Percentiles rank a stretch among this genome's conserved stretches.
These are phyloP conservation scores for Oehlia diaphana DNA, from an alignment of 192 early-diverging fungal genomes.

Conservation along the genomic window DNA sequence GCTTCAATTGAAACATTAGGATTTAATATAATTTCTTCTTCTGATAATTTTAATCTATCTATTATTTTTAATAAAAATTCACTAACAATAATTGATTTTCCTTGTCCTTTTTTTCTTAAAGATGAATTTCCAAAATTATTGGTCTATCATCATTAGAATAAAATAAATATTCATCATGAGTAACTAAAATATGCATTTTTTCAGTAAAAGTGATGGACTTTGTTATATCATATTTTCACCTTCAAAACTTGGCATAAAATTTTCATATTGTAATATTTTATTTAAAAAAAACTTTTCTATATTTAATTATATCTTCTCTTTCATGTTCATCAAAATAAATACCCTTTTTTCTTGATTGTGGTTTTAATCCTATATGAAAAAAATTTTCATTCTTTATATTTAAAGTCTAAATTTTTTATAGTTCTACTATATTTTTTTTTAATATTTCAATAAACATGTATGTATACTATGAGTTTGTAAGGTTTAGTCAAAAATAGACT, in stretches of 20 bases:
- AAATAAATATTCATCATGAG: conserved; percentile 5
- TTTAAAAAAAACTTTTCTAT: not conserved
- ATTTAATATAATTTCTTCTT: too few species aligned
- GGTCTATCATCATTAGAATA: conserved; percentile 1
- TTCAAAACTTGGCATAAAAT: too few species aligned
- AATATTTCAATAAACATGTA: too few species aligned
- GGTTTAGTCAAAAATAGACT: too few species aligned
- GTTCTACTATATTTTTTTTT: too few species aligned
- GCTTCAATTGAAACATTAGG: not conserved
- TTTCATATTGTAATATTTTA: too few species aligned
- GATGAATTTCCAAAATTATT: not conserved
- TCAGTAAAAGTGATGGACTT: too few species aligned
- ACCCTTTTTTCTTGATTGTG: not conserved
- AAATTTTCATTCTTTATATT: too few species aligned
- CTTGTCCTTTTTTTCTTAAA: not conserved
- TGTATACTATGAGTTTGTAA: too few species aligned
- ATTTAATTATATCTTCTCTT: not conserved
- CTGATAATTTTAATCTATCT: not conserved
- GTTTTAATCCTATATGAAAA: not conserved
- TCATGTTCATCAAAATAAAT: conserved; percentile 18
- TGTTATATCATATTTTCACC: too few species aligned
- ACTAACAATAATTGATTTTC: not conserved
- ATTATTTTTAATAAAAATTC: not conserved
- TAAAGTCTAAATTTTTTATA: too few species aligned
- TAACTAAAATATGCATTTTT: not conserved